Evolutionary conservation across 306 rosid genomes (phyloP).

Genomic region (Betula pendula): DNA sequence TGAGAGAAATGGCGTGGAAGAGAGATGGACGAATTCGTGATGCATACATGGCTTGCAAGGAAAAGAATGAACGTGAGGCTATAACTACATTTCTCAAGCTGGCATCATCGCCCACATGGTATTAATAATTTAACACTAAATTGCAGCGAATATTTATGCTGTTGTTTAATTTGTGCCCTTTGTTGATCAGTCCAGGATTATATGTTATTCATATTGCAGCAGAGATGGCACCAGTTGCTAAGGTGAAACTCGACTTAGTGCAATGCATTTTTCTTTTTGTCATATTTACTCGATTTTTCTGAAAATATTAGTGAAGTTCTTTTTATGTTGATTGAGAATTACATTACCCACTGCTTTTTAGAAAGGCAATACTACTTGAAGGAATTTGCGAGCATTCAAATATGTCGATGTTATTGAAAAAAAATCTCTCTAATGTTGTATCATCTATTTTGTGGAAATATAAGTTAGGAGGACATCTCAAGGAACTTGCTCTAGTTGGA

Average conservation of each 20-base stretch:
- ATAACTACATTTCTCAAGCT: slow-evolving; percentile 70
- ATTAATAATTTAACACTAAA: slow-evolving; percentile 31
- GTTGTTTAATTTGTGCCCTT: slow-evolving; percentile 43
- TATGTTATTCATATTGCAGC: slow-evolving; percentile 88
- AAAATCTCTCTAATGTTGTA: neutral
- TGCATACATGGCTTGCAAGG: slow-evolving; percentile 64
- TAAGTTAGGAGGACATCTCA: neutral
- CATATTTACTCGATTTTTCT: neutral
- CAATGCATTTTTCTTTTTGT: slow-evolving; percentile 4
- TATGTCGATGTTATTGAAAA: neutral
- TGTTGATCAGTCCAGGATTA: slow-evolving; percentile 80
- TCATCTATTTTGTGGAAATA: neutral
- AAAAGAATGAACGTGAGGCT: slow-evolving; percentile 57
- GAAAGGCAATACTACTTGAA: neutral
- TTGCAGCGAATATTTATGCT: slow-evolving; percentile 21
- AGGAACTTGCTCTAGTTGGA: neutral
- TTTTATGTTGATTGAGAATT: neutral
- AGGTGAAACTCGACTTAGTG: slow-evolving; percentile 54
- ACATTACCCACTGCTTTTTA: neutral
- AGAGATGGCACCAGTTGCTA: slow-evolving; percentile 99
- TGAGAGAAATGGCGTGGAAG: slow-evolving; percentile 88
- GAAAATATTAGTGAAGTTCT: neutral
- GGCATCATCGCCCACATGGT: slow-evolving; percentile 61
- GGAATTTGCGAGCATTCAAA: neutral
- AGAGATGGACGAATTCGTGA: slow-evolving; percentile 62